Conservation (phyloP, 768 basidiomycete genomes). For the Leccinum disarticulatum region DNA sequence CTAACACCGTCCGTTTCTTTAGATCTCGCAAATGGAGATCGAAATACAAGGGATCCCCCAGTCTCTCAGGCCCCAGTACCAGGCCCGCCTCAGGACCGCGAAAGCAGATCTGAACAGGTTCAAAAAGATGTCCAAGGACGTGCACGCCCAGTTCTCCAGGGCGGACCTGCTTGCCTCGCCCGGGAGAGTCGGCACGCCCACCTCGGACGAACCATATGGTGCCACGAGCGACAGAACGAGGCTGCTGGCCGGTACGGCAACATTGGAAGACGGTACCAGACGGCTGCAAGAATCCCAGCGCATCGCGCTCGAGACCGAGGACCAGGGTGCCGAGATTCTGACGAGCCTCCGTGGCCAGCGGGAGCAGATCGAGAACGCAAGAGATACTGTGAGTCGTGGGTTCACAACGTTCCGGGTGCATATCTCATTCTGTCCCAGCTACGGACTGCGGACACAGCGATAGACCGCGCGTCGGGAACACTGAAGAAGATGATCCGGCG, state of each 20-base stretch:
- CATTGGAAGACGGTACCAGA: conserved; percentile 81
- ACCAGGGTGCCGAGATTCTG: conserved; percentile 91
- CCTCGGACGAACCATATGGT: conserved; percentile 81
- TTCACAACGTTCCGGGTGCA: not conserved
- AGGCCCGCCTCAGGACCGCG: conserved; percentile 67
- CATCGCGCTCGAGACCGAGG: conserved; percentile 94
- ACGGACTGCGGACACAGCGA: conserved; percentile 79
- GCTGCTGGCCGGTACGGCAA: conserved; percentile 72
- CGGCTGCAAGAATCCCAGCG: conserved; percentile 89
- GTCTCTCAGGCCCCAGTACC: conserved; percentile 75
- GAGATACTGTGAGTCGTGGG: conserved; percentile 69
- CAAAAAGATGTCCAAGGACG: conserved; percentile 80
- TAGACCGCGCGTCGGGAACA: conserved; percentile 89
- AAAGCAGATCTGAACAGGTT: conserved; percentile 73
- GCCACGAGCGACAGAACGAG: conserved; percentile 72
- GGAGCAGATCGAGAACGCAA: conserved; percentile 91
- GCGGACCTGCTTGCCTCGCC: conserved; percentile 71
- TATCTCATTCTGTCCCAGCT: conserved; percentile 48
- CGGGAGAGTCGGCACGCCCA: conserved; percentile 31
- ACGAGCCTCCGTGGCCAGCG: conserved; percentile 81
- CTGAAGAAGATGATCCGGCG: conserved; percentile 94
- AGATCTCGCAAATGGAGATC: conserved; percentile 99
- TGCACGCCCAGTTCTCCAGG: conserved; percentile 68
- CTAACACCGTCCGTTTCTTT: conserved; percentile 2
- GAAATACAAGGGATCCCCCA: conserved; percentile 95